These are phyloP conservation scores for Leccinum incarnatum DNA, from an alignment of 768 basidiomycete genomes.

Conservation along the genomic window DNA sequence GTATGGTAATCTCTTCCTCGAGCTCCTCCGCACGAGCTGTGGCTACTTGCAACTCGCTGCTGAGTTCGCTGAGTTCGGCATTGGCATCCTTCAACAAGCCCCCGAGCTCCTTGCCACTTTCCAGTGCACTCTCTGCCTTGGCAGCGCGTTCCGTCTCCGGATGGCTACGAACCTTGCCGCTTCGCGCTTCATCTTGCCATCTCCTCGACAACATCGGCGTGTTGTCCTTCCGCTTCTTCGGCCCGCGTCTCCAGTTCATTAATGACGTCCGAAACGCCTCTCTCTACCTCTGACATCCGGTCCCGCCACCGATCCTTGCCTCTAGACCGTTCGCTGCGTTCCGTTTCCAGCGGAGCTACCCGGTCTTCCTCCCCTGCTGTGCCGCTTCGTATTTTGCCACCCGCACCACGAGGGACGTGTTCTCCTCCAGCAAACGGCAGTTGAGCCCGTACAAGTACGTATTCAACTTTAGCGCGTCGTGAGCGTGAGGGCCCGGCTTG, in stretches of 20 bases:
- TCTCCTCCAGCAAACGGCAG: conserved; percentile 80
- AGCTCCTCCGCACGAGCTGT: conserved; percentile 58
- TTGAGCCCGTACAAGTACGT: conserved; percentile 85
- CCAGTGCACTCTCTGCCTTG: conserved; percentile 63
- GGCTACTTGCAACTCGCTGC: conserved; percentile 52
- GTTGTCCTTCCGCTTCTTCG: conserved; percentile 48
- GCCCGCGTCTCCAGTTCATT: conserved; percentile 59
- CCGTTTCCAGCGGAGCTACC: conserved; percentile 43
- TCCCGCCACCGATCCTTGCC: conserved; percentile 72
- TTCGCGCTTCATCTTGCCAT: conserved; percentile 41
- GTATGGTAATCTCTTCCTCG: conserved; percentile 55
- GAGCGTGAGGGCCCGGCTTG: conserved; percentile 77
- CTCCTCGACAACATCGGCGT: conserved; percentile 39
- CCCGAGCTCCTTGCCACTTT: conserved; percentile 65
- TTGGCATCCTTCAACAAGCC: conserved; percentile 66
- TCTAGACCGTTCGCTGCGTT: conserved; percentile 53
- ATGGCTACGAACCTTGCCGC: conserved; percentile 36
- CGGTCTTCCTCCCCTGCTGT: conserved; percentile 42
- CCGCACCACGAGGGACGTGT: conserved; percentile 58
- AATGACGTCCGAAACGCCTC: conserved; percentile 65
- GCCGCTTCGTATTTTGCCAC: conserved; percentile 54
- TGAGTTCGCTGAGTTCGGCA: conserved; percentile 51
- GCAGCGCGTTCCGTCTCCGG: conserved; percentile 12
- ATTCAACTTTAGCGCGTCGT: conserved; percentile 85
- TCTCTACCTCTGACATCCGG: conserved; percentile 69